A percentile compares a stretch with the other conserved stretches of the same genome.
Conservation (phyloP, 495 filamentous ascomycete species). For the Aspergillus biplanus region DNA sequence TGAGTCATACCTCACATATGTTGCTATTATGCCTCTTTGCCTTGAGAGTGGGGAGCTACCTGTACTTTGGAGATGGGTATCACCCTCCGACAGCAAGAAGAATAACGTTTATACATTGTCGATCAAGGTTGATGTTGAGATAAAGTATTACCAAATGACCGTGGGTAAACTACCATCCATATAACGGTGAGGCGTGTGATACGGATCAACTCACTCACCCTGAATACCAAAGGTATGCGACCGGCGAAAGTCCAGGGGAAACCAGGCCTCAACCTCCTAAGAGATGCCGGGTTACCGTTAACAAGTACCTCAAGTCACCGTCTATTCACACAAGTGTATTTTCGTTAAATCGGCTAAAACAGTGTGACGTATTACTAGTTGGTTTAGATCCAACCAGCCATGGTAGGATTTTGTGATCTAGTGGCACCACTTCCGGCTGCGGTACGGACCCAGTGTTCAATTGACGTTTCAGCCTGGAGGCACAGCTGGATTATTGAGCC, state of each 20-base stretch:
- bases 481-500: not conserved
- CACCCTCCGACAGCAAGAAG: not conserved
- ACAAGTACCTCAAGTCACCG: not conserved
- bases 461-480: not conserved
- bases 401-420: not conserved
- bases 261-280: too few species aligned
- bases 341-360: not conserved
- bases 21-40: not conserved
- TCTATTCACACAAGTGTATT: not conserved
- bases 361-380: not conserved
- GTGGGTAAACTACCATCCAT: not conserved
- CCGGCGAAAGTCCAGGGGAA: not conserved
- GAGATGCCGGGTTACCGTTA: not conserved
- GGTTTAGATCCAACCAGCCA: not conserved
- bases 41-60: not conserved
- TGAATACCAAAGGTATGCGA: not conserved
- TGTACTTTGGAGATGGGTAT: not conserved
- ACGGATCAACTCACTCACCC: not conserved
- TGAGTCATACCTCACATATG: not conserved
- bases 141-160: not conserved
- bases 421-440: not conserved
- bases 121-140: constrained; percentile 1
- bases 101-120: constrained; percentile 1
- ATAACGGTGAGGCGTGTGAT: not conserved
- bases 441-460: not conserved